A percentile compares a stretch with the other conserved stretches of the same genome.
phyloP scores from a whole-genome alignment of 768 basidiomycete genomes.

The Amanita pseudoporphyria region DNA sequence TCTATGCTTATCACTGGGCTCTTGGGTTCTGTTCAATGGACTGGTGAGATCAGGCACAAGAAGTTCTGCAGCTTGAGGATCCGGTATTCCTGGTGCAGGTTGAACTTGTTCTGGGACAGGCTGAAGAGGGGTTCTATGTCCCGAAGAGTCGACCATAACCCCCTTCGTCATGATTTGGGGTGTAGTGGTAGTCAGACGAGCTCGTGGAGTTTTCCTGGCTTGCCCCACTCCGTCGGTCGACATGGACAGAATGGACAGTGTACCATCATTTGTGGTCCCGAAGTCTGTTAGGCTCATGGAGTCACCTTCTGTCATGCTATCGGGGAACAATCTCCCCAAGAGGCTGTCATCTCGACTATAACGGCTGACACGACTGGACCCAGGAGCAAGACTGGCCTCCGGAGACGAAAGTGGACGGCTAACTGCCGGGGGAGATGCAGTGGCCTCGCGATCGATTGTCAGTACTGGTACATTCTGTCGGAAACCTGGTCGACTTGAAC shows the following conservation, averaged over 20 bases:
- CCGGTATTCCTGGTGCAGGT: neutral
- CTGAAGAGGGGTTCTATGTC: neutral
- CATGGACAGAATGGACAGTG: slow-evolving; percentile 12
- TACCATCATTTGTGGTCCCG: slow-evolving; percentile 14
- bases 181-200: slow-evolving; percentile 4
- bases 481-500: neutral
- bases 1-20: neutral
- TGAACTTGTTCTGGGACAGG: slow-evolving; percentile 1
- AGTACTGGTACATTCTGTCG: neutral
- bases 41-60: neutral
- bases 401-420: neutral
- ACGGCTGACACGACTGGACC: neutral
- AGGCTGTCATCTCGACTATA: slow-evolving; percentile 15
- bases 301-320: slow-evolving; percentile 10
- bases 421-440: neutral
- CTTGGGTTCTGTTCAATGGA: neutral
- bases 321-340: slow-evolving; percentile 19
- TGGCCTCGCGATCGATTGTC: neutral
- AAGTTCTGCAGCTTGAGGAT: slow-evolving; percentile 4
- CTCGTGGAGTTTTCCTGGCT: slow-evolving; percentile 8
- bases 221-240: slow-evolving; percentile 6
- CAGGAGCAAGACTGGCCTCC: neutral
- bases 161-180: slow-evolving; percentile 5
- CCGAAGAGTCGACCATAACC: neutral
- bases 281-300: slow-evolving; percentile 11